Conservation (phyloP, 2,329 filamentous ascomycete species). For the Exserohilum turcica region DNA sequence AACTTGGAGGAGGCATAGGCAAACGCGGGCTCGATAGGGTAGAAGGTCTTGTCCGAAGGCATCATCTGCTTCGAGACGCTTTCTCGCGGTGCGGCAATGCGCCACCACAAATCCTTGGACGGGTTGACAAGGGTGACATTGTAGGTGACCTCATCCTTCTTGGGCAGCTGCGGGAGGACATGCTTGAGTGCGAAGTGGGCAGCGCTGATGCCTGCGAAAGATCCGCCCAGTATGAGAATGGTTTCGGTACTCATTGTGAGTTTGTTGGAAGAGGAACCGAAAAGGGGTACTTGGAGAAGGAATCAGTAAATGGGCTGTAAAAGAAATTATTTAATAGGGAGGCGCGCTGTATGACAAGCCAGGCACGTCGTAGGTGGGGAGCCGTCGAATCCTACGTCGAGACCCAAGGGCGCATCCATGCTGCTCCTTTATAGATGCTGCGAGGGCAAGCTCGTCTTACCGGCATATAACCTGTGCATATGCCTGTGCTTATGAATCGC, state of each 20-base stretch:
- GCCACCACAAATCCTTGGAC: constrained; percentile 60
- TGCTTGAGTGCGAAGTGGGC: constrained; percentile 47
- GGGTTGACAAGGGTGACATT: constrained; percentile 63
- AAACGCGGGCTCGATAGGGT: constrained; percentile 59
- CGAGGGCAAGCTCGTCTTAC: background rate
- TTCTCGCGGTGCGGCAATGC: constrained; percentile 59
- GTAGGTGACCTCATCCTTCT: constrained; percentile 49
- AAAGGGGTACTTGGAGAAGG: constrained; percentile 14
- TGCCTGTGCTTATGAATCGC: constrained; percentile 9
- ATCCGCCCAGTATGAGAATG: constrained; percentile 46
- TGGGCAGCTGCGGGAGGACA: constrained; percentile 41
- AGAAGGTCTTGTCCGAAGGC: constrained; percentile 55
- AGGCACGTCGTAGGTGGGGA: constrained; percentile 27
- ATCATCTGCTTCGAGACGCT: constrained; percentile 58
- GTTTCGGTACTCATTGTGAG: constrained; percentile 42
- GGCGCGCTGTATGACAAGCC: constrained; percentile 19
- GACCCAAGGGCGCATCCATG: constrained; percentile 2
- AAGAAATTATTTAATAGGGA: constrained; percentile 9
- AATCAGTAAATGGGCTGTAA: constrained; percentile 9
- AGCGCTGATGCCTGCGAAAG: constrained; percentile 43
- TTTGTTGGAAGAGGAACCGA: background rate
- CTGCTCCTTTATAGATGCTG: constrained; percentile 4
- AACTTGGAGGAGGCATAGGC: constrained; percentile 56
- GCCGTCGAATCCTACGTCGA: constrained; percentile 8
- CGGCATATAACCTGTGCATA: constrained; percentile 1